Evolutionary conservation across 2,329 filamentous ascomycete species (phyloP), one percentile per base, ranked within the genome.

Genomic region (Daldinia eschscholtzii): DNA sequence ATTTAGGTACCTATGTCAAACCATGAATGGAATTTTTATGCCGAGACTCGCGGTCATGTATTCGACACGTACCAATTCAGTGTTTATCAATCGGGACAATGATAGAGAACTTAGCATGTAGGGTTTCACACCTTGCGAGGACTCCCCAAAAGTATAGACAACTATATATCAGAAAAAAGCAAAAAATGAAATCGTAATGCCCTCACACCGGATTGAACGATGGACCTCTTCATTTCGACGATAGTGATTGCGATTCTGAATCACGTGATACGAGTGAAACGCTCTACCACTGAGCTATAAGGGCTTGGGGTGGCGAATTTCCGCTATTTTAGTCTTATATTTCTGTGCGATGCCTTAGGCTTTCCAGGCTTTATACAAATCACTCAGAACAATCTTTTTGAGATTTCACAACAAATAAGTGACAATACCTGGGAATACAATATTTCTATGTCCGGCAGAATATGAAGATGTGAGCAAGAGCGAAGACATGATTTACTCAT

Each of bases 161-260:
- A 13, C 15, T 15, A 46, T 13, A n/a, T 37, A 13, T 37, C 1
- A 50, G 6, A 48, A 48, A n/a, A 23, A 15, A n/a, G 41, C 10
- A 56, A 26, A 56, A 39, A 63, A 63, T 10, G 23, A 57, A 35
- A 55, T n/a, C 13, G 15, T 9, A 4, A 13, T 70, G 68, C 68
- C 68, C 65, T 56, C 68, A 70, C 65, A 63, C 68, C 68, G 68
- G 68, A 70, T 70, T 67, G 68, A 70, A 70, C 68, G 68, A 70
- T 64, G 68, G 68, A 70, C 68, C 65, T 64, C 65, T 52, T 42
- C 68, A 70, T 70, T 12, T 70, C 57, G 62, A 37, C 12, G 3
- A 39, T 15, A 39, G 35, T 39, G 35, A 46, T 35, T 10, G 35
- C 15, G 35, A 46, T 35, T 10, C 15, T 33, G 33, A 4, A 52